phyloP scores from a whole-genome alignment of 768 basidiomycete species.

The Myochromella boudieri region DNA sequence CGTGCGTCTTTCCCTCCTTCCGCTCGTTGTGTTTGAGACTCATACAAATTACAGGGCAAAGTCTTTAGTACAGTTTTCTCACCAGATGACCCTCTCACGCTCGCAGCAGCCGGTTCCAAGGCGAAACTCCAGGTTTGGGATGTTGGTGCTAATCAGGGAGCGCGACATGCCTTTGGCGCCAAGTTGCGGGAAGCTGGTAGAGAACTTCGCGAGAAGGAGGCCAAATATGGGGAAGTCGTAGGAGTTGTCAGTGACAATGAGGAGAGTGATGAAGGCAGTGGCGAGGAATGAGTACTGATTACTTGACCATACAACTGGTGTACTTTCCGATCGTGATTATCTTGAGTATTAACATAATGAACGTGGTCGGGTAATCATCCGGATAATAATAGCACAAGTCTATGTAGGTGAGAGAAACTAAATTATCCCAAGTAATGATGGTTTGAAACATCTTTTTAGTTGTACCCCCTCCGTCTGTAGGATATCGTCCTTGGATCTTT shows the following conservation, averaged over 20 bases:
- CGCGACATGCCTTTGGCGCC: constrained; percentile 76
- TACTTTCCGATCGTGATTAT: too few relatives aligned
- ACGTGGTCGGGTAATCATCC: too few relatives aligned
- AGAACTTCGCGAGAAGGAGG: constrained; percentile 60
- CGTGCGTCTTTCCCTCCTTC: constrained; percentile 44
- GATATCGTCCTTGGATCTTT: constrained; percentile 62
- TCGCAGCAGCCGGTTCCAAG: constrained; percentile 93
- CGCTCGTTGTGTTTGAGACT: not conserved
- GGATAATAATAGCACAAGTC: constrained; percentile 3
- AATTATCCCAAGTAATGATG: not conserved
- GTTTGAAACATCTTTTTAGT: not conserved
- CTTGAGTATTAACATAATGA: too few relatives aligned
- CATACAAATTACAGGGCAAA: constrained; percentile 69
- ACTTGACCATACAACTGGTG: too few relatives aligned
- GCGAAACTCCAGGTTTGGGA: constrained; percentile 97
- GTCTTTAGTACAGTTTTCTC: constrained; percentile 92
- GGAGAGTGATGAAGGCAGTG: constrained; percentile 50
- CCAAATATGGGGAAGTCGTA: constrained; percentile 57
- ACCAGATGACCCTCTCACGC: constrained; percentile 90
- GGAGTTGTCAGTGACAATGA: constrained; percentile 73
- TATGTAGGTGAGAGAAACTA: constrained; percentile 1
- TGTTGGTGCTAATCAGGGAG: constrained; percentile 79
- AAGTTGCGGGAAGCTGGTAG: constrained; percentile 77
- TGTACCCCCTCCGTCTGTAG: constrained; percentile 59
- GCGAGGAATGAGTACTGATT: constrained; percentile 14